Evolutionary conservation across 2,329 filamentous ascomycete species (phyloP).

Genomic region (Penicillium sp.): DNA sequence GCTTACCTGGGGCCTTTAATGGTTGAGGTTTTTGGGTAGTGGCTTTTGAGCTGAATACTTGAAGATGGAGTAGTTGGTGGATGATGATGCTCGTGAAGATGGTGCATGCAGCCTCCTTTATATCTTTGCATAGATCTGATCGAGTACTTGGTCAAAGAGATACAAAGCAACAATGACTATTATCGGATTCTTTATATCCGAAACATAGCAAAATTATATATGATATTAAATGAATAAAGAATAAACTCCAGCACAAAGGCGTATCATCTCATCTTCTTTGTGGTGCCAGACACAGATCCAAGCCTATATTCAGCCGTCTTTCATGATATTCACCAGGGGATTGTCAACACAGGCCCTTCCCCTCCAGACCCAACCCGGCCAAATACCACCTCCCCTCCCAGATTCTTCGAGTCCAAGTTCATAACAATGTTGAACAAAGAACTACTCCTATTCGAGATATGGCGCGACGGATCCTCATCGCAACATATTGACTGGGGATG

Average conservation of each 20-base stretch:
- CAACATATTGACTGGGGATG: constrained; percentile 36
- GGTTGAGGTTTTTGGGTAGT: too few species aligned
- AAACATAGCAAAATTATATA: neutral
- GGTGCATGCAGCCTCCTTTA: neutral
- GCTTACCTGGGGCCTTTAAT: neutral
- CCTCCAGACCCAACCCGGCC: constrained; percentile 28
- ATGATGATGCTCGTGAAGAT: neutral
- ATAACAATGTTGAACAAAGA: constrained; percentile 40
- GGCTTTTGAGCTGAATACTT: neutral
- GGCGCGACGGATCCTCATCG: constrained; percentile 25
- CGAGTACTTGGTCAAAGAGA: neutral
- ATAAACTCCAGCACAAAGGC: neutral
- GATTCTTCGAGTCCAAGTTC: constrained; percentile 24
- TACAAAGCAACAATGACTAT: neutral
- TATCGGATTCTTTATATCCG: neutral
- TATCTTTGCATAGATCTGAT: neutral
- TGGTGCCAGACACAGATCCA: neutral
- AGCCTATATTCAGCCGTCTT: neutral
- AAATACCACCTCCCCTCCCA: constrained; percentile 34
- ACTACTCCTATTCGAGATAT: constrained; percentile 27
- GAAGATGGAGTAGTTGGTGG: neutral
- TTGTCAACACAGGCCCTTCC: constrained; percentile 24
- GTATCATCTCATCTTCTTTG: neutral
- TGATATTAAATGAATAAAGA: neutral
- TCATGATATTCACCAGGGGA: constrained; percentile 22